phyloP scores from a whole-genome alignment of 139 green algal species.

The Chlorella ohadii region DNA sequence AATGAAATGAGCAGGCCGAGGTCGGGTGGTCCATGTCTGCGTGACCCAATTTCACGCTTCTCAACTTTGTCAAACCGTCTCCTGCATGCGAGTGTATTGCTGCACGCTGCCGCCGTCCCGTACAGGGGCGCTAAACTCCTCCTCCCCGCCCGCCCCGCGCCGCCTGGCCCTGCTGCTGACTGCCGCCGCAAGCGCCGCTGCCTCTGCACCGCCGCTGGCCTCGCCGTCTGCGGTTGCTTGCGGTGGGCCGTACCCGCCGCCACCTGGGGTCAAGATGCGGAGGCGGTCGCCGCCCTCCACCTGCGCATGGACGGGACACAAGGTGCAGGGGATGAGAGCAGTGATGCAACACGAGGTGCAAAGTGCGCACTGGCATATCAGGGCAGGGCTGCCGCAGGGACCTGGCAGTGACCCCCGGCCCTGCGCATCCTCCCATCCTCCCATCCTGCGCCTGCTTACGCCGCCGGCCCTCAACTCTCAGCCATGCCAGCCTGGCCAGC shows the following conservation, averaged over 20 bases:
- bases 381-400: too few relatives aligned
- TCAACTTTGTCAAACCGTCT: slow-evolving; percentile 55
- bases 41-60: too few relatives aligned
- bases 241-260: slow-evolving; percentile 67
- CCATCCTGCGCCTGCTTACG: too few relatives aligned
- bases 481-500: too few relatives aligned
- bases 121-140: slow-evolving; percentile 27
- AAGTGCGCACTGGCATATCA: too few relatives aligned
- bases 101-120: slow-evolving; percentile 49
- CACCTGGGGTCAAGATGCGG: slow-evolving; percentile 79
- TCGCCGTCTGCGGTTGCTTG: neutral
- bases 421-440: too few relatives aligned
- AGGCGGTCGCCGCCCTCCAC: slow-evolving; percentile 63
- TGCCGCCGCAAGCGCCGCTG: slow-evolving; percentile 14
- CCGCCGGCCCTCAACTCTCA: too few relatives aligned
- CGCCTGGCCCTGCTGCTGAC: slow-evolving; percentile 4
- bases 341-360: too few relatives aligned
- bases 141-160: neutral
- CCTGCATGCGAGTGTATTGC: slow-evolving; percentile 52
- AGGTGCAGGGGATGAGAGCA: too few relatives aligned
- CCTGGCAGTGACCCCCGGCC: too few relatives aligned
- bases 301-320: neutral
- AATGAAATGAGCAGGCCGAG: too few relatives aligned
- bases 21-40: too few relatives aligned
- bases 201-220: neutral